Base-by-base conservation (phyloP, 2,329 filamentous ascomycete genomes). In the Lachnellula arida region DNA sequence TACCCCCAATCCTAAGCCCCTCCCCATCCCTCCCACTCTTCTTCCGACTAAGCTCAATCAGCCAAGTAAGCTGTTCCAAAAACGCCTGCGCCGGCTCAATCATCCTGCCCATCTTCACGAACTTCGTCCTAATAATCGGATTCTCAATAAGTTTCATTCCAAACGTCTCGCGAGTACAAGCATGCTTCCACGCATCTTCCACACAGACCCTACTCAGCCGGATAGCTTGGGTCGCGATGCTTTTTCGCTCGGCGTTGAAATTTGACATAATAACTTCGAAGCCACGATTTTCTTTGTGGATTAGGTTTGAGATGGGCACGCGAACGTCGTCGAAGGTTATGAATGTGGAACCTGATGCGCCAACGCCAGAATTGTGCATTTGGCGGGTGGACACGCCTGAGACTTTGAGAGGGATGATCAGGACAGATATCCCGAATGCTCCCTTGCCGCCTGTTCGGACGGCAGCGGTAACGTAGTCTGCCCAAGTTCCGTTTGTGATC, bases 351-450 rank as follows among this genome's bases (percentile, higher is more conserved):
- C 74, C 78, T 42, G 84, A 85, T 5, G 82, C 83, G 63, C 84
- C 81, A n/a, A 86, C 82, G 3, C 85, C 86, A 25, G 79, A 84
- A 67, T 88, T 88, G 51, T 78, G 70, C 68, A 88, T 85, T 50
- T 74, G 77, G 19, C 80, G 74, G 50, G 74, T 74, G 1, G 74
- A 72, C 6, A 85, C 71, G n/a, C 82, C 82, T 2, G 74, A 70
- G 0, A 71, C 66, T 43, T 74, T 68, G 32, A 80, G 71, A 0
- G 81, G 76, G 23, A 86, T 81, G 3, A 86, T 78, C 1, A 86
- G 69, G 1, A 85, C 73, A 0, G 81, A 82, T 32, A 86, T 75
- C 4, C 82, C 82, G 2, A 64, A 63, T 51, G 74, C 74, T 11
- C 82, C 82, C 0, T 76, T 68, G 0, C 75, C 78, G 4, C 81